Percentiles rank a stretch among this genome's conserved stretches.
These are phyloP conservation scores for Starmerella riodocensis DNA, from an alignment of 805 yeast species.

Conservation along the genomic window DNA sequence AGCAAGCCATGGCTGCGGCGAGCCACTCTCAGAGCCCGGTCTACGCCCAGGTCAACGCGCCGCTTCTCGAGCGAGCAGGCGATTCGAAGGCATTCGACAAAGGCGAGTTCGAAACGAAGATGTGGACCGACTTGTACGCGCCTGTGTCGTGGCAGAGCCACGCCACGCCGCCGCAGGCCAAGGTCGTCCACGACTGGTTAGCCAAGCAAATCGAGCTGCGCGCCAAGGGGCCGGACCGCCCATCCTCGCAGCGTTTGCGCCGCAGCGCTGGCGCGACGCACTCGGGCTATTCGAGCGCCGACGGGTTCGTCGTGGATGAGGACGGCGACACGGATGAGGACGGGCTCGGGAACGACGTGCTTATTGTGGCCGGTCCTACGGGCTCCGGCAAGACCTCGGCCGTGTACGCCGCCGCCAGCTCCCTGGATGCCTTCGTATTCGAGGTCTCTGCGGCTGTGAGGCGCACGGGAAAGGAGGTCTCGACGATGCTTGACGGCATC, in stretches of 20 bases:
- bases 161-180: slow-evolving; percentile 3
- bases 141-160: slow-evolving; percentile 12
- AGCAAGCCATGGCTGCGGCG: slow-evolving; percentile 1
- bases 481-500: slow-evolving; percentile 53
- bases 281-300: neutral
- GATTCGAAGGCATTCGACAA: slow-evolving; percentile 19
- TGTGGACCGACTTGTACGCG: slow-evolving; percentile 24
- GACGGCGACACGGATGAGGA: slow-evolving; percentile 18
- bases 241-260: slow-evolving; percentile 1
- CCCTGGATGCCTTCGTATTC: slow-evolving; percentile 55
- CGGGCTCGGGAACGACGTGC: slow-evolving; percentile 27
- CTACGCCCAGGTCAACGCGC: neutral
- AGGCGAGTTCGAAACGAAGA: slow-evolving; percentile 21
- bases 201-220: slow-evolving; percentile 5
- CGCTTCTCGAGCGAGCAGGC: neutral
- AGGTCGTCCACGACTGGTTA: slow-evolving; percentile 11
- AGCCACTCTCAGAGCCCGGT: neutral
- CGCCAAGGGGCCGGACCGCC: slow-evolving; percentile 1
- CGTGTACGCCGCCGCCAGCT: slow-evolving; percentile 51
- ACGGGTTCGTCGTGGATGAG: slow-evolving; percentile 25
- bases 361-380: slow-evolving; percentile 44
- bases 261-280: too few relatives aligned
- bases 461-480: slow-evolving; percentile 59
- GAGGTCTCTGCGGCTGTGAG: slow-evolving; percentile 68
- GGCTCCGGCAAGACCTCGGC: slow-evolving; percentile 74